These are phyloP conservation scores for Xerocomellus dryophilus DNA, from an alignment of 768 basidiomycete species.

Conservation along the genomic window DNA sequence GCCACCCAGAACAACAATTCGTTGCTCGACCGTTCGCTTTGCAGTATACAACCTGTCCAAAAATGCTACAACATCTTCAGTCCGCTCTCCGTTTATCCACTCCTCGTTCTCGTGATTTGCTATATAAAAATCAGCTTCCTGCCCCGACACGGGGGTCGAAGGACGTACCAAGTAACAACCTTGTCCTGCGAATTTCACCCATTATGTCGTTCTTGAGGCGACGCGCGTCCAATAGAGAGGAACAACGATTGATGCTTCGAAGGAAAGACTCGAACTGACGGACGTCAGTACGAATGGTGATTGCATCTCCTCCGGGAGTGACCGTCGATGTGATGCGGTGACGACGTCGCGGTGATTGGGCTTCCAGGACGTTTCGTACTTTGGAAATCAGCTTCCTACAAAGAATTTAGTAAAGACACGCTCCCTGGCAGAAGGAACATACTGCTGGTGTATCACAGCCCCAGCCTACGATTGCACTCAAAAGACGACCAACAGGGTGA, in stretches of 20 bases:
- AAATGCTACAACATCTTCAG: constrained; percentile 83
- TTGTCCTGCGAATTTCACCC: constrained; percentile 84
- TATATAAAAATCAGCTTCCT: constrained; percentile 26
- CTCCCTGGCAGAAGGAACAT: constrained; percentile 14
- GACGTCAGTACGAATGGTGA: constrained; percentile 76
- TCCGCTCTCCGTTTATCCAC: constrained; percentile 83
- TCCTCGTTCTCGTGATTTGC: constrained; percentile 86
- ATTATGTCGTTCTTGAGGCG: constrained; percentile 89
- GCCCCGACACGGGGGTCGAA: background rate
- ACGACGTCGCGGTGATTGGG: constrained; percentile 62
- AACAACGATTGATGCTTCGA: constrained; percentile 75
- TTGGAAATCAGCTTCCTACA: constrained; percentile 79
- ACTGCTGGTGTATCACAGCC: constrained; percentile 70
- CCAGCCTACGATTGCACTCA: constrained; percentile 45
- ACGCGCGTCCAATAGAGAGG: constrained; percentile 84
- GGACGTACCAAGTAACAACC: constrained; percentile 61
- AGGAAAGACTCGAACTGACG: constrained; percentile 91
- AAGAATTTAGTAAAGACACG: constrained; percentile 3
- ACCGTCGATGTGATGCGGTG: constrained; percentile 40
- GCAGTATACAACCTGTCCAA: constrained; percentile 87
- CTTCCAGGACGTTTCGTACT: constrained; percentile 80
- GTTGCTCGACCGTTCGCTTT: constrained; percentile 80
- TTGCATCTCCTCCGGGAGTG: constrained; percentile 55
- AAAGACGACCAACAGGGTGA: constrained; percentile 1
- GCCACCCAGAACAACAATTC: constrained; percentile 78